Evolutionary conservation across 225 moss, liverwort and hornwort species (phyloP).

Genomic region (Sphagnum tenellum): DNA sequence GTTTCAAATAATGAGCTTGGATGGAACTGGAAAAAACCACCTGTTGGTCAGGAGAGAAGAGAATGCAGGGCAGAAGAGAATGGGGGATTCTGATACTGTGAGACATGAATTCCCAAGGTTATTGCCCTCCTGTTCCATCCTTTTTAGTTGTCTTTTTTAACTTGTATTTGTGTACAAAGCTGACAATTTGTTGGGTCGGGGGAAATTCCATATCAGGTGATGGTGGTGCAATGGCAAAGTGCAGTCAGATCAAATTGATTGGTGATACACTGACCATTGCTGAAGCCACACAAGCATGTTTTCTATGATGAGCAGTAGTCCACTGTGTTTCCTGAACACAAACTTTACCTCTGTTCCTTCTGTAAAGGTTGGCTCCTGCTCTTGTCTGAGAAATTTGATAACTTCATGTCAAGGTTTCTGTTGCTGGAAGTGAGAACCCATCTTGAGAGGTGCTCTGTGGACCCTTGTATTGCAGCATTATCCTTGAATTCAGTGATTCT

Average conservation of each 20-base stretch:
- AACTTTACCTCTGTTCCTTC: neutral
- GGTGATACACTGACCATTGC: slow-evolving; percentile 81
- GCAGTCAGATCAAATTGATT: slow-evolving; percentile 86
- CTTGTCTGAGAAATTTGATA: neutral
- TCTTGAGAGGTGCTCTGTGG: too few relatives aligned
- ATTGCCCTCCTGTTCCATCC: too few relatives aligned
- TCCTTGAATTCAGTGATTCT: too few relatives aligned
- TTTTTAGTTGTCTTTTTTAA: too few relatives aligned
- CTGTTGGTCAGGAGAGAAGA: slow-evolving; percentile 60
- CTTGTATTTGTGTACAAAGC: too few relatives aligned
- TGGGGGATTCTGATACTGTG: slow-evolving; percentile 80
- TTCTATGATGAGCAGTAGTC: slow-evolving; percentile 80
- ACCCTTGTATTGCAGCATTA: too few relatives aligned
- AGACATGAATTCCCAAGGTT: slow-evolving; percentile 4
- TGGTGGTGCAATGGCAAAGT: slow-evolving; percentile 91
- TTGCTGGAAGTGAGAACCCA: neutral
- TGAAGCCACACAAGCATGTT: slow-evolving; percentile 85
- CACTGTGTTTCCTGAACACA: neutral
- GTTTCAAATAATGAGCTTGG: slow-evolving; percentile 65
- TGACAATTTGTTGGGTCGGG: too few relatives aligned
- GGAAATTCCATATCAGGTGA: slow-evolving; percentile 39
- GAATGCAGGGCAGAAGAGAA: slow-evolving; percentile 96
- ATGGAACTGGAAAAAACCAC: slow-evolving; percentile 95
- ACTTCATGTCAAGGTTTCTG: neutral
- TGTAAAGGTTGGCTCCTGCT: neutral